Evolutionary conservation across 1,284 basidiomycete genomes (phyloP), one percentile per base, ranked within the genome.

Genomic region (Cryptococcus sp.): DNA sequence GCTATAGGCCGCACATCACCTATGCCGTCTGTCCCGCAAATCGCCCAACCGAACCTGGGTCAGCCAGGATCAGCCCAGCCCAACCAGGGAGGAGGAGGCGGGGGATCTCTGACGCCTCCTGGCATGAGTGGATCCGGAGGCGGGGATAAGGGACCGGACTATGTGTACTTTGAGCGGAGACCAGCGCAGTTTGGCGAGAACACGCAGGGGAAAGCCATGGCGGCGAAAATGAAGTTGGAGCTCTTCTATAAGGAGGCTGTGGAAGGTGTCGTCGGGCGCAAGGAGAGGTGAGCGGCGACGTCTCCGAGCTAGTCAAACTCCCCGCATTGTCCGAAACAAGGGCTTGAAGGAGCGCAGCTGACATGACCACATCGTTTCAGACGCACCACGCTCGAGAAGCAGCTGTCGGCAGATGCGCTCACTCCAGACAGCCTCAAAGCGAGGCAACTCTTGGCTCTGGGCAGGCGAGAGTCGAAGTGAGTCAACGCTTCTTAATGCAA

Each of bases 201-300:
- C 71, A 91, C 92, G 41, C 84, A 93, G 56, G 92, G 94, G 58
- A 91, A 93, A 61, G 90, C 93, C 4, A 97, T 93, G 55, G 91
- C 90, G 20, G 93, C 95, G 35, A 97, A 98, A 80, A 86, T 98
- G 78, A 97, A 97, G 80, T 86, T 99, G 55, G 95, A 97, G 80
- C 91, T 95, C 62, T 96, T 89, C 80, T 99, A 99, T 84, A 97
- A 97, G 80, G 89, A 97, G 59, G 89, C 89, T 1, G 92, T 96
- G 27, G 91, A 94, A 78, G 86, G 90, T 57, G 92, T 93, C 31
- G 89, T 96, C 44, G 91, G 93, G 71, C 82, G 93, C 54, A 94
- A 93, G 73, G 84, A 87, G 54, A 84, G 92, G 89, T 90, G 69
- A 59, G 82, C 15, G n/a, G 8, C 31, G 31, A 10, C 31, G 31